Base-by-base conservation (phyloP, 1,284 basidiomycete genomes). In the Heterobasidion parviporum region DNA sequence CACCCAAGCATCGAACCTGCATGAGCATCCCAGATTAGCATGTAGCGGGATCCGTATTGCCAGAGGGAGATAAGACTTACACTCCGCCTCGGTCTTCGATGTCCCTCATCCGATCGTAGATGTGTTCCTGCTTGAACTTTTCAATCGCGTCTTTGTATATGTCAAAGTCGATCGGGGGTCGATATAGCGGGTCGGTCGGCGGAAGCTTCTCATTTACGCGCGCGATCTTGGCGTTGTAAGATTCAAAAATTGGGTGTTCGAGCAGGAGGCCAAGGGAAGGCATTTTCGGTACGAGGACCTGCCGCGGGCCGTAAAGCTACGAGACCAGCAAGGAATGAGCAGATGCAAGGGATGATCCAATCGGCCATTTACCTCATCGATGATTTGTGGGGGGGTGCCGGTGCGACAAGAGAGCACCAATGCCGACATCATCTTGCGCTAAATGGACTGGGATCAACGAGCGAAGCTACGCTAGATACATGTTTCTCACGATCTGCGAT, bases 401-500 rank as follows among this genome's bases (percentile, higher is more conserved):
- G 90, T 92, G 55, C 94, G 80, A 63, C 82, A 84, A 9, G 84
- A 76, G 53, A 98, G 76, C 36, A 98, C 85, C 10, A 96, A 77
- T 41, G 87, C 79, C 1, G 90, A 85, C 73, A 98, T 93, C 97
- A 99, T 99, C 75, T 99, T 99, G 54, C 97, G 88, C 94, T 97
- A 32, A 52, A 18, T 8, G 46, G 49, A 14, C 35, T 26, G 26
- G 26, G 26, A 26, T 26, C 26, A 26, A 26, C 6, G 26, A 26
- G 26, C 6, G 26, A 26, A 26, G 26, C 26, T 26, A 26, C 26
- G 26, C 26, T 26, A 6, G 26, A 36, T 26, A 33, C 45, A 53
- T 51, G 45, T 48, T 55, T 62, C 67, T 59, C 50, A 70, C 63
- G 57, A 69, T 68, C 68, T 71, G 54, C 54, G 14, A 45, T 15